These are phyloP conservation scores for Acacia melanoxylon DNA, from an alignment of 306 rosid species.

Conservation along the genomic window DNA sequence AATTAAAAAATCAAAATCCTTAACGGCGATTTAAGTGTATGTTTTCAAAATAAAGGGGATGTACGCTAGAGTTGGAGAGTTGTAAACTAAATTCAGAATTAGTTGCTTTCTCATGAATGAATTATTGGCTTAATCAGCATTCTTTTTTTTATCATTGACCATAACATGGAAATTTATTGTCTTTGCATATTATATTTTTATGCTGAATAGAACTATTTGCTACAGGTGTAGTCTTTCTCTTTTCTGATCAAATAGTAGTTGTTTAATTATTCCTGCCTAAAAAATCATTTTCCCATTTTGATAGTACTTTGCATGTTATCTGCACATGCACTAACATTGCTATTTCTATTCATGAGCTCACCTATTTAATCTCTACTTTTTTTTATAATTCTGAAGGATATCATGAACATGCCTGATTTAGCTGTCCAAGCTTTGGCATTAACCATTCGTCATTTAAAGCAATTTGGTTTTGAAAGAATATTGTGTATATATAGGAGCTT, in stretches of 20 bases:
- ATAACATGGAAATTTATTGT: slow-evolving; percentile 12
- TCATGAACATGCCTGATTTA: slow-evolving; percentile 73
- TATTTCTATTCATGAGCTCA: slow-evolving; percentile 14
- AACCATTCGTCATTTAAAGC: slow-evolving; percentile 73
- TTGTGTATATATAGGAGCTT: slow-evolving; percentile 61
- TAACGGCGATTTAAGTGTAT: no score
- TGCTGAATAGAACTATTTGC: background rate
- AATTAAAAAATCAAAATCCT: no score
- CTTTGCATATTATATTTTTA: slow-evolving; percentile 6
- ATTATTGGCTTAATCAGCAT: slow-evolving; percentile 12
- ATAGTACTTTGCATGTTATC: background rate
- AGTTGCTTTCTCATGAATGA: slow-evolving; percentile 19
- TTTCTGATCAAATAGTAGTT: background rate
- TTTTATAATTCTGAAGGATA: slow-evolving; percentile 53
- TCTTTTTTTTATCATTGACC: slow-evolving; percentile 20
- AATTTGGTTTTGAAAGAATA: slow-evolving; percentile 83
- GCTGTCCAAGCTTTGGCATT: slow-evolving; percentile 86
- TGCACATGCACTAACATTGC: slow-evolving; percentile 14
- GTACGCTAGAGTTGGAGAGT: slow-evolving; percentile 8
- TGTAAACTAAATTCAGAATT: background rate
- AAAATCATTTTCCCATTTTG: slow-evolving; percentile 14
- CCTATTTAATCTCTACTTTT: slow-evolving; percentile 11
- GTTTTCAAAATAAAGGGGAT: no score
- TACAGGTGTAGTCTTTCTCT: background rate
- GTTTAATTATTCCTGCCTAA: background rate